Evolutionary conservation across 768 basidiomycete genomes (phyloP), one percentile per base, ranked within the genome.

Genomic region (Clitopilus hobsonii): DNA sequence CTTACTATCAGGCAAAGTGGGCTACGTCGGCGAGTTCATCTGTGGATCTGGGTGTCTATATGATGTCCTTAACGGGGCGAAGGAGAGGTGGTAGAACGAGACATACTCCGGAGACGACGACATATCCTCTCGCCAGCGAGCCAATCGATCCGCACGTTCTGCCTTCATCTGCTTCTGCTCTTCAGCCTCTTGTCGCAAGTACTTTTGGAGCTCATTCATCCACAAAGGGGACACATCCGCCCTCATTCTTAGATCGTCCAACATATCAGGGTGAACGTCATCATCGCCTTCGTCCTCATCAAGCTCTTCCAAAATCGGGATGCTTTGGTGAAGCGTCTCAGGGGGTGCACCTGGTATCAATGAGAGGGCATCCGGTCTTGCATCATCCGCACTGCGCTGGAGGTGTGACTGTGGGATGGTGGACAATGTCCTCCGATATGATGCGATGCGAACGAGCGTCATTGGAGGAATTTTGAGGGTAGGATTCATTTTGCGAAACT

Each of bases 231-330:
- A 45, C 16, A 20, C 38, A 22, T 36, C 26, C 18, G 55, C 55
- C 50, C 56, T 14, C 52, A 61, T 26, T 25, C 52, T 56, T 38
- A 61, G 57, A 48, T 61, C 57, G 20, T 61, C 60, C 50, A 52
- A 51, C 29, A 38, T 54, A 23, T 52, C 58, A 45, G 55, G n/a
- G n/a, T n/a, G n/a, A n/a, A n/a, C n/a, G n/a, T n/a, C 55, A 54
- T 61, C 55, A n/a, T 52, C 55, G 16, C 53, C 60, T 25, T 59
- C 52, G 16, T 55, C 60, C 38, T 58, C 57, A 49, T 59, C 53
- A 28, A 61, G 55, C 41, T 29, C 58, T 52, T 61, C 58, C 18
- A 55, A 51, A 54, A 24, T 22, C 27, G 57, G 53, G 47, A 56
- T 26, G 52, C 20, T 28, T 32, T 7, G 30, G 30, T 16, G 30